Evolutionary conservation across 495 filamentous ascomycete species (phyloP).

Genomic region (Annulohypoxylon bovei): DNA sequence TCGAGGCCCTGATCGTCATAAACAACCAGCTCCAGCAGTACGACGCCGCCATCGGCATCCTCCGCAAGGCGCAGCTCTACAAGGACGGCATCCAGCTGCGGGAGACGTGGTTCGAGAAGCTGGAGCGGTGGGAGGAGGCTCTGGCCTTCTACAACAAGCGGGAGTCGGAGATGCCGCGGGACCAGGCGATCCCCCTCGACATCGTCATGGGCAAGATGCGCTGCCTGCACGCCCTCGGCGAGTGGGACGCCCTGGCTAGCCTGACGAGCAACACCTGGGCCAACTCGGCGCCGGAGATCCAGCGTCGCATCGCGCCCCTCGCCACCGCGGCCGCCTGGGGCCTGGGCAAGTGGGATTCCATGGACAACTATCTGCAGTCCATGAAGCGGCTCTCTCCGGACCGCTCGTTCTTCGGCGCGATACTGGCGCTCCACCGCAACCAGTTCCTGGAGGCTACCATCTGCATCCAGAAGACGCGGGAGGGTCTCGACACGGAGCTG

Average conservation of each 20-base stretch:
- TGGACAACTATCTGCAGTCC: conserved; percentile 94
- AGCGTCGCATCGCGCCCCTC: conserved; percentile 87
- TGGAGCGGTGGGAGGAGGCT: conserved; percentile 99
- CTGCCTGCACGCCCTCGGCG: conserved; percentile 94
- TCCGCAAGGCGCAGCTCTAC: conserved; percentile 92
- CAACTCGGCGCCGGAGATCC: conserved; percentile 82
- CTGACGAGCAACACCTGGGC: conserved; percentile 94
- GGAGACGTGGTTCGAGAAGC: conserved; percentile 98
- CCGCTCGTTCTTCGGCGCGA: conserved; percentile 95
- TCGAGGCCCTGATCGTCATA: conserved; percentile 96
- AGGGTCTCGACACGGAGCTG: conserved; percentile 93
- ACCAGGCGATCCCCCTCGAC: conserved; percentile 75
- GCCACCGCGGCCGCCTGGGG: conserved; percentile 99
- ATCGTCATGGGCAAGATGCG: conserved; percentile 99
- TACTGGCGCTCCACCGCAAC: conserved; percentile 91
- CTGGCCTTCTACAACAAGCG: conserved; percentile 87
- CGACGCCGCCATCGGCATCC: conserved; percentile 95
- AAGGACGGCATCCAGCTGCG: conserved; percentile 89
- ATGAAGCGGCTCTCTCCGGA: conserved; percentile 95
- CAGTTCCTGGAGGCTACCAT: conserved; percentile 86
- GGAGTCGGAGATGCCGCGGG: conserved; percentile 70
- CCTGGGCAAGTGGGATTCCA: conserved; percentile 92
- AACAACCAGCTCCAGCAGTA: conserved; percentile 98
- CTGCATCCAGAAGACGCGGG: conserved; percentile 90
- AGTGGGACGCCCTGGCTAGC: conserved; percentile 91